phyloP scores from a whole-genome alignment of 805 yeast species.

The Schwanniomyces yamadae region DNA sequence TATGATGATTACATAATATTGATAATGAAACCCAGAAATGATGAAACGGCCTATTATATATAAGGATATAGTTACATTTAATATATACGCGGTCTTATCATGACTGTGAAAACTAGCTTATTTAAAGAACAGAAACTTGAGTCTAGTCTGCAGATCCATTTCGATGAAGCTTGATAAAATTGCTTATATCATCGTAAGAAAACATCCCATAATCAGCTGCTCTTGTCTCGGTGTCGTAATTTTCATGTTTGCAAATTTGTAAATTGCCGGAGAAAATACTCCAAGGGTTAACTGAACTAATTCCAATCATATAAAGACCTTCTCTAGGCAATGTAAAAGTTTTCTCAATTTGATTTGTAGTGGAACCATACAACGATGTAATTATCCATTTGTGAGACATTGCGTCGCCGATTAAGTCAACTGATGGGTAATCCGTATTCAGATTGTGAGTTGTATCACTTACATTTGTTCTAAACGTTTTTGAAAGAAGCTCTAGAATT shows the following conservation, averaged over 20 bases:
- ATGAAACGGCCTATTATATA: too few relatives aligned
- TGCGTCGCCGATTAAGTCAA: background rate
- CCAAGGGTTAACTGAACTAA: background rate
- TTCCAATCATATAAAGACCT: constrained; percentile 1
- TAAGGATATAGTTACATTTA: too few relatives aligned
- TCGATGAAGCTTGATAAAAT: too few relatives aligned
- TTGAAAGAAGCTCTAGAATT: constrained; percentile 35
- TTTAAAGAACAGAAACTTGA: too few relatives aligned
- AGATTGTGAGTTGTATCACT: too few relatives aligned
- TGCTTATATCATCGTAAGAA: too few relatives aligned
- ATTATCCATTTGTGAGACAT: background rate
- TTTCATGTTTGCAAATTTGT: constrained; percentile 1
- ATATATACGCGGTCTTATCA: too few relatives aligned
- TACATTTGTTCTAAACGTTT: background rate
- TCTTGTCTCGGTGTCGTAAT: background rate
- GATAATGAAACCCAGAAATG: constrained; percentile 5
- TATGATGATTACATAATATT: constrained; percentile 5
- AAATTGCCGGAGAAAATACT: constrained; percentile 5
- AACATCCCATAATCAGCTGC: too few relatives aligned
- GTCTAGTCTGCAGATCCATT: too few relatives aligned
- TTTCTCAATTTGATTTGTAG: background rate
- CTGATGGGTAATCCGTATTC: too few relatives aligned
- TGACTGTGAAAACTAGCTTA: too few relatives aligned
- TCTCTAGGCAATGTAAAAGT: background rate
- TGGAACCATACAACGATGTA: background rate